Percentiles rank a stretch among this genome's conserved stretches.
Evolutionary conservation across 805 yeast species (phyloP).

Genomic region (Myxozyma melibiosi): DNA sequence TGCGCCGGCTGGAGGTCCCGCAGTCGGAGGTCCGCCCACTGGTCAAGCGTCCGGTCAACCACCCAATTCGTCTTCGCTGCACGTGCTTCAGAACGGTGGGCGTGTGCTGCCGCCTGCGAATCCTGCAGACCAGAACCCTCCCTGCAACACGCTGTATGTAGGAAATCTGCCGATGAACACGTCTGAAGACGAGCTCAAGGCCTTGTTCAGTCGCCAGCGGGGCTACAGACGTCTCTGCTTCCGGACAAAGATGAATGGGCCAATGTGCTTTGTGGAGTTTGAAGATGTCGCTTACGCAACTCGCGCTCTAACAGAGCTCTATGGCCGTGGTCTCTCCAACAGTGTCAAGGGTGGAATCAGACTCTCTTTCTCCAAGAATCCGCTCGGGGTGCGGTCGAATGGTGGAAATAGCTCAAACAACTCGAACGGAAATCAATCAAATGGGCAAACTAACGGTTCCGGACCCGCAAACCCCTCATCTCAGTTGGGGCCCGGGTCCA

Average conservation of each 20-base stretch:
- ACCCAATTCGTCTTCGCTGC: slow-evolving; percentile 36
- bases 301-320: slow-evolving; percentile 87
- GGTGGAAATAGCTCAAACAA: slow-evolving; percentile 42
- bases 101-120: slow-evolving; percentile 62
- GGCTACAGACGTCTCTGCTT: slow-evolving; percentile 93
- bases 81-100: slow-evolving; percentile 46
- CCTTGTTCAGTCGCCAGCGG: slow-evolving; percentile 80
- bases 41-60: slow-evolving; percentile 4
- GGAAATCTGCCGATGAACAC: slow-evolving; percentile 98
- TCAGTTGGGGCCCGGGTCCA: background rate
- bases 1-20: slow-evolving; percentile 3
- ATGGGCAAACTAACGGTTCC: slow-evolving; percentile 8
- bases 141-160: slow-evolving; percentile 94
- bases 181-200: slow-evolving; percentile 86
- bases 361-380: slow-evolving; percentile 91
- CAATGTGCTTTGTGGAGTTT: slow-evolving; percentile 99
- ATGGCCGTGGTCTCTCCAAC: slow-evolving; percentile 88
- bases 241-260: slow-evolving; percentile 84
- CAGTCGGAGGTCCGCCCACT: background rate
- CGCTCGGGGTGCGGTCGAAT: slow-evolving; percentile 90
- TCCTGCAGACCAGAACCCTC: slow-evolving; percentile 99
- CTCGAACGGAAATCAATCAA: slow-evolving; percentile 17
- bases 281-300: slow-evolving; percentile 95
- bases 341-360: slow-evolving; percentile 93
- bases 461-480: background rate